Base-by-base conservation (phyloP, 306 rosid genomes). In the Acacia crassicarpa region DNA sequence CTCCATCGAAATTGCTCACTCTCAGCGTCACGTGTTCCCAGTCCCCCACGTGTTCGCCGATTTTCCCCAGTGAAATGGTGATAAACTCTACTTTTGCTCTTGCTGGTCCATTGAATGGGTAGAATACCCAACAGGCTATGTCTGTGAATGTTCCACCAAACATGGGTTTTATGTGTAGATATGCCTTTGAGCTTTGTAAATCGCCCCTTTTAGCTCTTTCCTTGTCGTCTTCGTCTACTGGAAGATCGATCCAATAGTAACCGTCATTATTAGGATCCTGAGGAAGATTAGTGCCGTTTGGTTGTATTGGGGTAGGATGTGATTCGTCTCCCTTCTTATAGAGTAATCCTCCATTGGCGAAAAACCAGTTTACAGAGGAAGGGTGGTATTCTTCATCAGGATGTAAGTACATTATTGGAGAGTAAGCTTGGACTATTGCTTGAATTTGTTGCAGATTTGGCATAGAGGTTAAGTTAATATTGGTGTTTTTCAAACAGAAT, bases 181-280 rank as follows among this genome's bases (percentile, higher is more conserved):
- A 87, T 23, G 77, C 85, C 53, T 84, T 68, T 2, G 87, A 82
- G 32, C 27, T 72, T 56, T 59, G 77, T 67, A 91, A 74, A 35
- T 91, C 89, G 20, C 92, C 92, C 2, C 51, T 75, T 72, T 84
- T 89, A 8, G 89, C 88, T 77, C 87, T 84, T 43, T 87, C 88
- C 48, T 48, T 72, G 14, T 73, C 79, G 27, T 30, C 80, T 38
- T 80, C 38, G 23, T 84, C 89, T 3, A 9, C 67, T 2, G 90
- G 92, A 2, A 87, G 84, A 80, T 89, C 88, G 43, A 91, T 7
- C 94, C 94, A 91, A 70, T 80, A 91, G 16, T 78, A 73, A 9
- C 90, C 89, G 8, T 89, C 94, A 20, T 82, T 91, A 11, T 84
- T 27, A 12, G 86, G 90, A 1, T 87, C 90, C 15, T 58, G 63